Evolutionary conservation across 805 yeast genomes (phyloP).

Genomic region (Pichia exigua): DNA sequence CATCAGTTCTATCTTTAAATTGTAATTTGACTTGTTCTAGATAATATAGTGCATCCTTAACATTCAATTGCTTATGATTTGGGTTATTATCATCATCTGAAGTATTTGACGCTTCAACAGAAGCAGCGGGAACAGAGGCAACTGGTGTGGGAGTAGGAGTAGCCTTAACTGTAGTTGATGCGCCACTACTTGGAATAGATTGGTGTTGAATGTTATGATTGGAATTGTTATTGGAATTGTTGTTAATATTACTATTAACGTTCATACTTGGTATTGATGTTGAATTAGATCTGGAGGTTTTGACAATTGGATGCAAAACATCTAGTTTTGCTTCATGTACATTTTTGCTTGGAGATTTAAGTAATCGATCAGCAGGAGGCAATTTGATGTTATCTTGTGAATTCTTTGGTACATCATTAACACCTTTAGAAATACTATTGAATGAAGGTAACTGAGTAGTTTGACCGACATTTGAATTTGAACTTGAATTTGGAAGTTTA

Average conservation of each 20-base stretch:
- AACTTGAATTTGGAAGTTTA: background rate
- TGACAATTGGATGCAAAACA: background rate
- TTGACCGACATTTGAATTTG: background rate
- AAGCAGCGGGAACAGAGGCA: slow-evolving; percentile 5
- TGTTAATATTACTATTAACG: background rate
- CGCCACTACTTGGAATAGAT: background rate
- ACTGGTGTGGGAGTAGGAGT: slow-evolving; percentile 1
- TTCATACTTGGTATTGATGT: background rate
- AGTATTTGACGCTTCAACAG: slow-evolving; percentile 15
- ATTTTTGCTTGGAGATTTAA: background rate
- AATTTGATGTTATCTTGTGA: slow-evolving; percentile 4
- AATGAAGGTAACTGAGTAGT: slow-evolving; percentile 12
- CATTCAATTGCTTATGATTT: slow-evolving; percentile 75
- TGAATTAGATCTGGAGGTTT: slow-evolving; percentile 11
- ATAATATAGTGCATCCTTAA: slow-evolving; percentile 91
- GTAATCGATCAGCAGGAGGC: slow-evolving; percentile 5
- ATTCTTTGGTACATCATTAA: background rate
- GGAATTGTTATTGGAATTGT: background rate
- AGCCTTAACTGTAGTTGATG: background rate
- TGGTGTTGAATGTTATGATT: background rate
- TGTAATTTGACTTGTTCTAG: slow-evolving; percentile 93
- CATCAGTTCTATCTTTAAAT: slow-evolving; percentile 87
- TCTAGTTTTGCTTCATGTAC: background rate
- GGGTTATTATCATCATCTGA: slow-evolving; percentile 17
- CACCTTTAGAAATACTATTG: slow-evolving; percentile 14